A percentile compares a stretch with the other conserved stretches of the same genome.
phyloP scores from a whole-genome alignment of 257 asterid genomes.

The Thymus quinquecostatus region DNA sequence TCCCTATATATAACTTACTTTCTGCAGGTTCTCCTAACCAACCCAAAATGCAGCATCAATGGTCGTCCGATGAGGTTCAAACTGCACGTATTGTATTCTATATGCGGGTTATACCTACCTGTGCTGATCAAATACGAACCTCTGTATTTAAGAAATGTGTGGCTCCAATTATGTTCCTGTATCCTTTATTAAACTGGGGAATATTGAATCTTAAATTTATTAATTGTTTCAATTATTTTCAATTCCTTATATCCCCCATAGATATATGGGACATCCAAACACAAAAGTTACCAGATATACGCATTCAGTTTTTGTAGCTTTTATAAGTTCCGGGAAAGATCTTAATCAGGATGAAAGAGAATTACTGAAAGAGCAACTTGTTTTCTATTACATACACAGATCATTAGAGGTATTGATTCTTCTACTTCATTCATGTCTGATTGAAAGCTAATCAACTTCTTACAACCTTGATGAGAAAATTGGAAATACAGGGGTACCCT shows the following conservation, averaged over 20 bases:
- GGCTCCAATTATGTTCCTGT: conserved; percentile 91
- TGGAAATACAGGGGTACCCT: conserved; percentile 68
- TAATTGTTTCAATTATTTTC: conserved; percentile 15
- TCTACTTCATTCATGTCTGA: conserved; percentile 20
- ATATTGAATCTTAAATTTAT: conserved; percentile 26
- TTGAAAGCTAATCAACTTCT: conserved; percentile 18
- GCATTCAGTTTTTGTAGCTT: conserved; percentile 82
- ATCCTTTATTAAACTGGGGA: conserved; percentile 50
- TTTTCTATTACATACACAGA: conserved; percentile 74
- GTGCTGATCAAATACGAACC: conserved; percentile 67
- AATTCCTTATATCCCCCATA: conserved; percentile 48
- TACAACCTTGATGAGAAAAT: conserved; percentile 27
- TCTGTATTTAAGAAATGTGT: conserved; percentile 68
- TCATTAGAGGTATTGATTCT: conserved; percentile 74
- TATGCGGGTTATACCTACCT: conserved; percentile 85
- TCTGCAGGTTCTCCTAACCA: conserved; percentile 51
- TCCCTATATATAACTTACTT: conserved; percentile 14
- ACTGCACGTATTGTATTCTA: conserved; percentile 89
- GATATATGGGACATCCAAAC: conserved; percentile 93
- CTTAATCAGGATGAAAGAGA: conserved; percentile 61
- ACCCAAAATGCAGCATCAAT: conserved; percentile 46
- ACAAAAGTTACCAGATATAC: conserved; percentile 83
- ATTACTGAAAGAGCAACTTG: conserved; percentile 89
- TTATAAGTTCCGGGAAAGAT: conserved; percentile 81
- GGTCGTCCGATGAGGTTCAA: conserved; percentile 88